Base-by-base conservation (phyloP, 768 basidiomycete genomes). In the Hebeloma cylindrosporum region DNA sequence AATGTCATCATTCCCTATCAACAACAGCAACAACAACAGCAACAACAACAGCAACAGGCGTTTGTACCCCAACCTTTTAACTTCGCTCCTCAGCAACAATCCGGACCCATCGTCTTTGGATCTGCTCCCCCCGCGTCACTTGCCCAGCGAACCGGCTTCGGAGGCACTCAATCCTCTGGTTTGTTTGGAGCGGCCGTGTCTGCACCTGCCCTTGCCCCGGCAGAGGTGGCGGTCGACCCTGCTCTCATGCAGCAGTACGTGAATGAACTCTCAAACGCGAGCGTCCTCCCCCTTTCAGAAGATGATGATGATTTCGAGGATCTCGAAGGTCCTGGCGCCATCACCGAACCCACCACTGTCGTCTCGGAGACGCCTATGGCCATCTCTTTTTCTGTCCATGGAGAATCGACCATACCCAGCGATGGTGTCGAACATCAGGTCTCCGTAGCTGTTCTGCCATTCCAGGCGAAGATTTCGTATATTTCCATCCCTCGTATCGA, bases 351-450 rank as follows among this genome's bases (percentile, higher is more conserved):
- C 0, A 66, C 58, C 8, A 72, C 77, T 2, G 57, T 74, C n/a
- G 70, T 78, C 16, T 70, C 64, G 7, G 76, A 79, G 54, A 79
- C 74, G 0, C 75, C 81, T 1, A 63, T 81, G 17, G 72, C 78
- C 0, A 63, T 77, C 11, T 71, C 75, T 1, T 83, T 74, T 47
- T 59, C 69, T 14, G 77, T 83, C 14, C 70, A 73, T 18, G 78
- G 76, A 1, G 54, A 62, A 4, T 71, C 74, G 0, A 74, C 68
- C 14, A 72, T 83, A 39, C 78, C 80, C 0, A 76, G 72, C 42
- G 80, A 82, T 54, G 77, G 76, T 0, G 61, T 69, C 4, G 65
- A 73, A 14, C 81, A 83, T 54, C 74, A 77, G 39, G 79, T 82
- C 3, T 66, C 73, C 13, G 65, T 83, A 28, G 75, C 78, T 0